These are phyloP conservation scores for Vachellia pachyceras DNA, from an alignment of 306 rosid species.

Conservation along the genomic window DNA sequence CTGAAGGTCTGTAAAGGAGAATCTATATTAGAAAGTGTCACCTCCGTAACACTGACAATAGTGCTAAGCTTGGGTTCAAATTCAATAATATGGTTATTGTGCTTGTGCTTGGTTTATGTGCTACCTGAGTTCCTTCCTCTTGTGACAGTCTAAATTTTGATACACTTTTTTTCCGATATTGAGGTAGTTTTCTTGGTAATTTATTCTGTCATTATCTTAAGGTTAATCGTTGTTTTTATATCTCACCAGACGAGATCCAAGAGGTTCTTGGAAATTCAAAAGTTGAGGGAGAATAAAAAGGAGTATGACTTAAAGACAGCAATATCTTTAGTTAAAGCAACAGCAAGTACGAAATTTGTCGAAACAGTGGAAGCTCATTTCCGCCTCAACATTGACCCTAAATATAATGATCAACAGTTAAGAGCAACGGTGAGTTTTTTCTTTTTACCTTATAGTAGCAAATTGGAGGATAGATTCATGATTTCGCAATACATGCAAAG, in stretches of 20 bases:
- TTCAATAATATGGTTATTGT: constrained; percentile 19
- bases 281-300: constrained; percentile 80
- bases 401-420: constrained; percentile 94
- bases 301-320: constrained; percentile 83
- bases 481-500: constrained; percentile 5
- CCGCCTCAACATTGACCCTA: constrained; percentile 98
- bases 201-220: constrained; percentile 12
- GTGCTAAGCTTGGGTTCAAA: background rate
- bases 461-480: constrained; percentile 26
- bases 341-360: constrained; percentile 72
- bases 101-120: constrained; percentile 6
- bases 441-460: constrained; percentile 30
- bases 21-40: background rate
- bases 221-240: constrained; percentile 35
- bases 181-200: constrained; percentile 7
- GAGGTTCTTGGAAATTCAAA: constrained; percentile 97
- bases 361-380: constrained; percentile 98
- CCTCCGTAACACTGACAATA: background rate
- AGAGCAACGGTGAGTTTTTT: constrained; percentile 88
- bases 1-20: background rate
- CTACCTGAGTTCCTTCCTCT: constrained; percentile 9
- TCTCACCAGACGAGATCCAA: constrained; percentile 74
- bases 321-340: constrained; percentile 72
- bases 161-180: background rate
- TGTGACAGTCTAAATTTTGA: background rate